A percentile compares a stretch with the other conserved stretches of the same genome.
These are phyloP conservation scores for Coniochaeta sp. DNA, from an alignment of 2,329 filamentous ascomycete species.

Conservation along the genomic window DNA sequence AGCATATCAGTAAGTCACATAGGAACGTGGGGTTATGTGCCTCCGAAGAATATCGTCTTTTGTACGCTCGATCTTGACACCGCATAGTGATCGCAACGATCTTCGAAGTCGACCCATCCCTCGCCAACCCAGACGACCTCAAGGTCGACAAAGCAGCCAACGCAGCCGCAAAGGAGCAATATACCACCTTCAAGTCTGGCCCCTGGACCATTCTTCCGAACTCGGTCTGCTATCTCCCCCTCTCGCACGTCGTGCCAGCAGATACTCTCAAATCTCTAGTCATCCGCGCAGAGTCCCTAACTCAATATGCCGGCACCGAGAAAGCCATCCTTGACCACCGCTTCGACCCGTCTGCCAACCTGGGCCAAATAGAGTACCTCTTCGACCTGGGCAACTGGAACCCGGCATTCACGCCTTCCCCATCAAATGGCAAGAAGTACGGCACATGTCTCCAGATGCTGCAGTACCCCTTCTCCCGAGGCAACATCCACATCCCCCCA, in stretches of 20 bases:
- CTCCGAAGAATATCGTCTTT: background rate
- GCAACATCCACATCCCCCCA: slow-evolving; percentile 34
- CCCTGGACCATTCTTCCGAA: slow-evolving; percentile 30
- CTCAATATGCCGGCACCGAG: slow-evolving; percentile 14
- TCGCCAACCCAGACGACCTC: slow-evolving; percentile 32
- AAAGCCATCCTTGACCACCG: slow-evolving; percentile 22
- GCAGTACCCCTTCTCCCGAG: slow-evolving; percentile 42
- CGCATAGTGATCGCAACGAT: slow-evolving; percentile 31
- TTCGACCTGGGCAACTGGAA: slow-evolving; percentile 42
- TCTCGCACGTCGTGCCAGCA: slow-evolving; percentile 22
- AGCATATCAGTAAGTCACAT: slow-evolving; percentile 23
- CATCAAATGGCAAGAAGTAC: slow-evolving; percentile 30
- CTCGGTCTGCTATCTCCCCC: slow-evolving; percentile 33
- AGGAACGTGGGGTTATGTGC: background rate
- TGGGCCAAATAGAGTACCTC: slow-evolving; percentile 41
- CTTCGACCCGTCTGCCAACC: slow-evolving; percentile 18
- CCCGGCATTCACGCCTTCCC: slow-evolving; percentile 21
- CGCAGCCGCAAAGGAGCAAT: slow-evolving; percentile 25
- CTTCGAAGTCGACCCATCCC: slow-evolving; percentile 34
- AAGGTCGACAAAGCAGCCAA: slow-evolving; percentile 17
- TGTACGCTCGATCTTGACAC: background rate
- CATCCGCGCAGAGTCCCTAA: slow-evolving; percentile 12
- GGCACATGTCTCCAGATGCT: slow-evolving; percentile 40
- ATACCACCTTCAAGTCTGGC: slow-evolving; percentile 18
- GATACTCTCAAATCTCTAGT: slow-evolving; percentile 14